Conservation (phyloP, 257 asterid species). For the Fraxinus quadrangulata region DNA sequence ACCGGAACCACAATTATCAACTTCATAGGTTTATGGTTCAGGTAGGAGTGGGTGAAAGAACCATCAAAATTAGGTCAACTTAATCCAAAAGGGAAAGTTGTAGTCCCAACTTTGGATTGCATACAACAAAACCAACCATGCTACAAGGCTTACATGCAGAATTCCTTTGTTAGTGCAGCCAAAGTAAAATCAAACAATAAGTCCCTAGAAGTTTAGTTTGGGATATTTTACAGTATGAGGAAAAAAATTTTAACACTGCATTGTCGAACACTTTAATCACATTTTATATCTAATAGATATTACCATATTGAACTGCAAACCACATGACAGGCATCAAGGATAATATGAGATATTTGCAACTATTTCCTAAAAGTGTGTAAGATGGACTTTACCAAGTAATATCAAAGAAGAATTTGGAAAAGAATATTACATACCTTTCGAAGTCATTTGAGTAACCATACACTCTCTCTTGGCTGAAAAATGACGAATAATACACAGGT, state of each 20-base stretch:
- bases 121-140: conserved; percentile 9
- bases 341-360: conserved; percentile 1
- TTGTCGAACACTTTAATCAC: neutral
- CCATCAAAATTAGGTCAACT: neutral
- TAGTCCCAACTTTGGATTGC: neutral
- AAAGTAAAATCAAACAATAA: neutral
- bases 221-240: neutral
- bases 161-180: neutral
- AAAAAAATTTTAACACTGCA: neutral
- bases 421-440: conserved; percentile 57
- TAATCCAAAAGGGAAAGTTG: neutral
- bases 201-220: neutral
- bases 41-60: conserved; percentile 8
- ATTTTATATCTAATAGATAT: conserved; percentile 15
- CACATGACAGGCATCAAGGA: conserved; percentile 4
- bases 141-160: neutral
- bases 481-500: conserved; percentile 68
- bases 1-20: conserved; percentile 12
- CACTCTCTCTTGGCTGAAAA: conserved; percentile 60
- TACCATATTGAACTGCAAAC: conserved; percentile 16
- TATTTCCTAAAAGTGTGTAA: neutral
- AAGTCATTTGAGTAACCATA: conserved; percentile 75
- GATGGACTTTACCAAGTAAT: conserved; percentile 5
- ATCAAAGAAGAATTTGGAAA: conserved; percentile 10
- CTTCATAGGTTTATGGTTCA: conserved; percentile 13